A percentile compares a stretch with the other conserved stretches of the same genome.
Evolutionary conservation across 148 eudicot species (phyloP).

Genomic region (Camellia lanceoleosa): DNA sequence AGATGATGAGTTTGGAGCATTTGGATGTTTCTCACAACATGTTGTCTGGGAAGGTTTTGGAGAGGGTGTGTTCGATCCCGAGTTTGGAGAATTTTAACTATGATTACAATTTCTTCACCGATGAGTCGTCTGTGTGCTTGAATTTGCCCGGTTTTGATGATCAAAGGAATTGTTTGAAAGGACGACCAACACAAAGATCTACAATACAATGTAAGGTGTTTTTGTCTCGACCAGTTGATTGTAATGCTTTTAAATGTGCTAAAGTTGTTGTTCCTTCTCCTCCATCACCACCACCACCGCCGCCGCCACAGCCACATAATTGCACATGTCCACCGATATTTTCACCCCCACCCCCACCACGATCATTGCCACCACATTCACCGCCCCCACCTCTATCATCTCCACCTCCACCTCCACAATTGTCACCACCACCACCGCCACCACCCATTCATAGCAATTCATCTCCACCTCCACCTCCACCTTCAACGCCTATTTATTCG

Average conservation of each 20-base stretch:
- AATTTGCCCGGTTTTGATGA: conserved; percentile 8
- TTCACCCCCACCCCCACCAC: conserved; percentile 6
- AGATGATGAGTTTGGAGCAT: conserved; percentile 17
- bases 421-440: neutral
- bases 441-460: neutral
- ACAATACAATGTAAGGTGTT: conserved; percentile 18
- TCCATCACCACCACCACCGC: neutral
- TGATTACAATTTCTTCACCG: conserved; percentile 19
- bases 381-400: neutral
- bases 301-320: neutral
- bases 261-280: neutral
- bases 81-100: conserved; percentile 1
- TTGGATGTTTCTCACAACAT: conserved; percentile 20
- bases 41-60: conserved; percentile 11
- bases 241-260: conserved; percentile 15
- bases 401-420: neutral
- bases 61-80: conserved; percentile 4
- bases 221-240: conserved; percentile 14
- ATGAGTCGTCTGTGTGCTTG: conserved; percentile 6
- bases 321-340: neutral
- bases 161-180: conserved; percentile 19
- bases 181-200: conserved; percentile 18
- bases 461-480: neutral
- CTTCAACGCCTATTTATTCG: neutral
- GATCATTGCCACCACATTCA: neutral